Conservation (phyloP, 2,329 filamentous ascomycete genomes). For the Dissoconium aciculare region DNA sequence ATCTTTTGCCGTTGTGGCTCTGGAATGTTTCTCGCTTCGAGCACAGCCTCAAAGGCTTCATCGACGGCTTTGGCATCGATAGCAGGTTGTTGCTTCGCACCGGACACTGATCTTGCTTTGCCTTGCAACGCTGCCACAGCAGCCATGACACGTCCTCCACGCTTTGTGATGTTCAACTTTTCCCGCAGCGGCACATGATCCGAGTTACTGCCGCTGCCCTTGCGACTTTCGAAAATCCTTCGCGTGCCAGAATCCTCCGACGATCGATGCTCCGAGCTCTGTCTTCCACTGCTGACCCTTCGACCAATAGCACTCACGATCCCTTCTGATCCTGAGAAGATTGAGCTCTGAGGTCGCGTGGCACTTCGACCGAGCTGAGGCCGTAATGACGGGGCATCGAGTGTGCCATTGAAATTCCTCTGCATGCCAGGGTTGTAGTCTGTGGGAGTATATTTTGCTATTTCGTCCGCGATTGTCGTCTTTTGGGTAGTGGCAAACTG, state of each 20-base stretch:
- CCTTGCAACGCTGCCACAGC: constrained; percentile 49
- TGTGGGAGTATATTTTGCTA: constrained; percentile 43
- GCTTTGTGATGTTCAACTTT: constrained; percentile 27
- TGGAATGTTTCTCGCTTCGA: constrained; percentile 80
- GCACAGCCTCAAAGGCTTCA: constrained; percentile 45
- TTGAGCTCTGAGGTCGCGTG: constrained; percentile 18
- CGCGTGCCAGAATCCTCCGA: constrained; percentile 15
- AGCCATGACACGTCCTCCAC: constrained; percentile 44
- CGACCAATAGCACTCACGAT: constrained; percentile 17
- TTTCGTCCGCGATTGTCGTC: constrained; percentile 35
- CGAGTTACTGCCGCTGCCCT: constrained; percentile 22
- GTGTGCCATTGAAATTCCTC: constrained; percentile 37
- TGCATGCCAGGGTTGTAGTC: constrained; percentile 48
- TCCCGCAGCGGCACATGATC: constrained; percentile 19
- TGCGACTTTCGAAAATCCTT: constrained; percentile 18
- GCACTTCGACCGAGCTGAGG: constrained; percentile 25
- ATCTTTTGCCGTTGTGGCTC: constrained; percentile 91
- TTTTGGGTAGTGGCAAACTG: constrained; percentile 42
- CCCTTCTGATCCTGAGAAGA: constrained; percentile 10
- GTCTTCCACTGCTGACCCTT: constrained; percentile 15
- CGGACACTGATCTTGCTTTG: constrained; percentile 31
- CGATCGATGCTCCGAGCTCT: constrained; percentile 15
- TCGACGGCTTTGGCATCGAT: constrained; percentile 44
- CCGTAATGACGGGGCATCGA: constrained; percentile 31
- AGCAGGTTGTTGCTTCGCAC: constrained; percentile 30